These are phyloP conservation scores for Magnusiomyces fungicola DNA, from an alignment of 1,139 yeast species.

Conservation along the genomic window DNA sequence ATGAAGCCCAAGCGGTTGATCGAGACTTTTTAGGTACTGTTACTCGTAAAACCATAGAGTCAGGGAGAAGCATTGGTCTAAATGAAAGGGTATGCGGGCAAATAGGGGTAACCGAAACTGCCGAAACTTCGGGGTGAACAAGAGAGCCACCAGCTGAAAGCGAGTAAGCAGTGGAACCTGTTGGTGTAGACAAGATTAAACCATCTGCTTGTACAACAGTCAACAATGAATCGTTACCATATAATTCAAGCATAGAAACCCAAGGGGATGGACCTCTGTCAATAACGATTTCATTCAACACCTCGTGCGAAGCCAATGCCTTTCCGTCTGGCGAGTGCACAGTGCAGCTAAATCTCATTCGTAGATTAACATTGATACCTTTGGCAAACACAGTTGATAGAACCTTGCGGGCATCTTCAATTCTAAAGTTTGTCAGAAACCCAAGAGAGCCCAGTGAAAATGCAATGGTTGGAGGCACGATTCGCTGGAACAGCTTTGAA, in stretches of 20 bases:
- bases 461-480: conserved; percentile 83
- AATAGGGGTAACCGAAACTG: conserved; percentile 83
- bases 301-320: conserved; percentile 65
- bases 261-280: conserved; percentile 88
- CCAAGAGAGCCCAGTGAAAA: conserved; percentile 79
- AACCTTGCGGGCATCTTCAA: conserved; percentile 56
- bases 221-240: conserved; percentile 70
- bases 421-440: conserved; percentile 69
- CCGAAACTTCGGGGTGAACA: conserved; percentile 85
- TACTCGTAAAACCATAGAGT: conserved; percentile 70
- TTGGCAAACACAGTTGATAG: conserved; percentile 51
- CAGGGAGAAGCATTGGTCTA: conserved; percentile 80
- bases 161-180: conserved; percentile 89
- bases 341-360: conserved; percentile 76
- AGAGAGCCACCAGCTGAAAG: conserved; percentile 86
- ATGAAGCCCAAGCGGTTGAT: conserved; percentile 83
- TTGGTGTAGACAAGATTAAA: conserved; percentile 78
- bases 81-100: conserved; percentile 88
- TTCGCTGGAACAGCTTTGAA: conserved; percentile 66
- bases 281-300: conserved; percentile 72
- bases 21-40: conserved; percentile 66
- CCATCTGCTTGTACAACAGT: conserved; percentile 93
- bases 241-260: conserved; percentile 73
- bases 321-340: conserved; percentile 41
- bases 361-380: conserved; percentile 68